phyloP scores from a whole-genome alignment of 345 rosid genomes.

The Conringia planisiliqua region DNA sequence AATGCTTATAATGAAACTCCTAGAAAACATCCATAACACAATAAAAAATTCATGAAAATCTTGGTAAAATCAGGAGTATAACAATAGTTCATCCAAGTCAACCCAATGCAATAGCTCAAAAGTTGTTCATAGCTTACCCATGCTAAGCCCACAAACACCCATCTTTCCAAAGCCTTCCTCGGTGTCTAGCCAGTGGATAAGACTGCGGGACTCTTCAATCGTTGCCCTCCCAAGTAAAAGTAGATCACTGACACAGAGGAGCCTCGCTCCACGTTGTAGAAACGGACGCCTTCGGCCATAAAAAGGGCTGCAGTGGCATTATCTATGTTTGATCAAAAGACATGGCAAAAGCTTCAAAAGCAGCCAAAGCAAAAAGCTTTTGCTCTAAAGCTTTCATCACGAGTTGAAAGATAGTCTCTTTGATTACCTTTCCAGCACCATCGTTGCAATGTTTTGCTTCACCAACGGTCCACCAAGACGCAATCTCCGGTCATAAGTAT shows the following conservation, averaged over 20 bases:
- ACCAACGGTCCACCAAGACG: conserved; percentile 91
- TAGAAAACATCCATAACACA: not conserved
- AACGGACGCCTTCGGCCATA: conserved; percentile 92
- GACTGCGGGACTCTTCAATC: conserved; percentile 90
- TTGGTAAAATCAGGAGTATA: not conserved
- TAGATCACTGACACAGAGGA: conserved; percentile 93
- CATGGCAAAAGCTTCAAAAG: conserved; percentile 30
- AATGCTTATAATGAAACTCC: not conserved
- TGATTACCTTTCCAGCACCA: conserved; percentile 93
- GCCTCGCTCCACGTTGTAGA: conserved; percentile 82
- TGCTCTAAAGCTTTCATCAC: conserved; percentile 13
- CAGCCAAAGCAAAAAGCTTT: conserved; percentile 15
- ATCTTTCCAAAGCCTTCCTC: conserved; percentile 93
- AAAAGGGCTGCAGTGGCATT: conserved; percentile 74
- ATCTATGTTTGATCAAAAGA: conserved; percentile 30
- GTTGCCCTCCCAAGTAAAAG: conserved; percentile 92
- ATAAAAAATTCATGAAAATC: not conserved
- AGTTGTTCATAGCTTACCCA: conserved; percentile 56
- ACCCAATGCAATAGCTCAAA: conserved; percentile 7
- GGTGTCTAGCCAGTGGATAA: conserved; percentile 76
- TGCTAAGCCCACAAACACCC: conserved; percentile 97
- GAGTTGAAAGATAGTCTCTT: too few relatives aligned
- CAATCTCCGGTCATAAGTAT: conserved; percentile 78
- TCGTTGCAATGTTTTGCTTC: conserved; percentile 88
- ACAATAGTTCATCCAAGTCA: not conserved